A percentile compares a stretch with the other conserved stretches of the same genome.
Conservation (phyloP, 2,329 filamentous ascomycete species). For the Pseudocercospora vitis region DNA sequence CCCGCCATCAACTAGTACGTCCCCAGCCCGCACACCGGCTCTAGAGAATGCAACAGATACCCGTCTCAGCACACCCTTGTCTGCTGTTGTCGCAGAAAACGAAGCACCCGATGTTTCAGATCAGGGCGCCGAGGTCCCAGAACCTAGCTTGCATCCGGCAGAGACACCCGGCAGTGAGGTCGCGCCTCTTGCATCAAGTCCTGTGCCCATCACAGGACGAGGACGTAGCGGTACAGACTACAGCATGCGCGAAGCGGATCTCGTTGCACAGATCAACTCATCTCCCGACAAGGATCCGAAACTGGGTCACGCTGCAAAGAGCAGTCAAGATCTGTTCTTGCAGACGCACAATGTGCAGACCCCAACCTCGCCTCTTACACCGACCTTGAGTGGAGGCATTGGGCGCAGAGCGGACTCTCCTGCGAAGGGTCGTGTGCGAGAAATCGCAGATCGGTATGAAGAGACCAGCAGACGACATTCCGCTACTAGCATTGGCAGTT, state of each 20-base stretch:
- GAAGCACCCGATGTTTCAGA: constrained; percentile 29
- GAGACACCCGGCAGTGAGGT: constrained; percentile 25
- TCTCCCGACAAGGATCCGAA: constrained; percentile 16
- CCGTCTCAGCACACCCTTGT: constrained; percentile 32
- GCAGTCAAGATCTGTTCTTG: constrained; percentile 31
- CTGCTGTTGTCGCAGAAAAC: constrained; percentile 27
- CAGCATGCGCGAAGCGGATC: constrained; percentile 37
- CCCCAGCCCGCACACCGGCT: constrained; percentile 60
- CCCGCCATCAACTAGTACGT: constrained; percentile 59
- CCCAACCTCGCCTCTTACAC: constrained; percentile 12
- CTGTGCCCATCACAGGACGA: constrained; percentile 25
- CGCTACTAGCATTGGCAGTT: constrained; percentile 40
- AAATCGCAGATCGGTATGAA: constrained; percentile 53
- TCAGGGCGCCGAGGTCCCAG: constrained; percentile 29
- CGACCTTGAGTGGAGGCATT: constrained; percentile 1
- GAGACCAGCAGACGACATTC: constrained; percentile 47
- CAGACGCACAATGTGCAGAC: constrained; percentile 28
- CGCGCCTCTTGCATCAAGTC: constrained; percentile 7
- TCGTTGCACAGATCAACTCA: constrained; percentile 33
- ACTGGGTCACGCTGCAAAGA: constrained; percentile 27
- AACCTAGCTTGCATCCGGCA: constrained; percentile 24
- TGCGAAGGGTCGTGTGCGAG: constrained; percentile 52
- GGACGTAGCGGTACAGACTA: constrained; percentile 35
- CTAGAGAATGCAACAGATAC: constrained; percentile 44
- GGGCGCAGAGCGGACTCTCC: constrained; percentile 33